Evolutionary conservation across 2,329 filamentous ascomycete genomes (phyloP).

Genomic region (Ophiostoma sp.): DNA sequence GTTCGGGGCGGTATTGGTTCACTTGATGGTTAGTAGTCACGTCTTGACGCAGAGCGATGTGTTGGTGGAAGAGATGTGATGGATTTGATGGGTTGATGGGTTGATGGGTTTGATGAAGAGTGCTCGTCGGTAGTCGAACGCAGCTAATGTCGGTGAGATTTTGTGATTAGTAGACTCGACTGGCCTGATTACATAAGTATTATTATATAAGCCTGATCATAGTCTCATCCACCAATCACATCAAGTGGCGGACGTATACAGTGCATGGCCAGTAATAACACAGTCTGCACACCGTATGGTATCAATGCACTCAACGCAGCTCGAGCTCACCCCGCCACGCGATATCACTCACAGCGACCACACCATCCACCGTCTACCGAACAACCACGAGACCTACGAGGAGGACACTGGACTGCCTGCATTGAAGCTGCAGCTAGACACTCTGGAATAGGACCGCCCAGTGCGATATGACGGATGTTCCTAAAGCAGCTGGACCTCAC

Average conservation of each 20-base stretch:
- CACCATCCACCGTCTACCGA: neutral
- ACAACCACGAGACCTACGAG: neutral
- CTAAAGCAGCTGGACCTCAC: conserved; percentile 93
- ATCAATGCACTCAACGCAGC: neutral
- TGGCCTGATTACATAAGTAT: neutral
- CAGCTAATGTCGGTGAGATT: neutral
- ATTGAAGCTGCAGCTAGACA: conserved; percentile 8
- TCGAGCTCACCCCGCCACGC: conserved; percentile 11
- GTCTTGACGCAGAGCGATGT: neutral
- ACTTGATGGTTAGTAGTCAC: conserved; percentile 30
- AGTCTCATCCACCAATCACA: neutral
- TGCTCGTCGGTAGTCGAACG: neutral
- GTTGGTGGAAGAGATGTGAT: neutral
- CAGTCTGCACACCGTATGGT: neutral
- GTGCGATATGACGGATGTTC: conserved; percentile 76
- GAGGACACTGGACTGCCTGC: neutral
- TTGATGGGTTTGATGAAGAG: neutral
- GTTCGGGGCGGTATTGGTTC: neutral
- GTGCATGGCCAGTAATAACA: neutral
- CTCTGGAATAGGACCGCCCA: conserved; percentile 28
- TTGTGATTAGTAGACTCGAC: neutral
- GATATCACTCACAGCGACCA: neutral
- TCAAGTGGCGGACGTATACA: neutral
- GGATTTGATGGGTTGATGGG: neutral
- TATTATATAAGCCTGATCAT: neutral